phyloP scores from a whole-genome alignment of 495 filamentous ascomycete genomes.

The Penicillium egyptiacum region DNA sequence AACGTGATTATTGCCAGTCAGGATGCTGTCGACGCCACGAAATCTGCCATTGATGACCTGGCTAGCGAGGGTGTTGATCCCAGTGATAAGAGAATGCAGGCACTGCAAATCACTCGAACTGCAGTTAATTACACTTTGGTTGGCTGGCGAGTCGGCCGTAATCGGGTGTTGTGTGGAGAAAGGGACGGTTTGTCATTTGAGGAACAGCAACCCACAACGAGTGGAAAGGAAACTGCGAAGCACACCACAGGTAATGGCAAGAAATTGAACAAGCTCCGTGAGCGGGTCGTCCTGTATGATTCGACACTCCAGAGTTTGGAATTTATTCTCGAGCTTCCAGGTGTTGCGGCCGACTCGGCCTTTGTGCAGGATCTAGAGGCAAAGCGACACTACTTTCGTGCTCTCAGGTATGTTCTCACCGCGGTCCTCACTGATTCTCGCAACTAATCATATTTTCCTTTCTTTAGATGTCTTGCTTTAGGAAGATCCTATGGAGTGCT shows the following conservation, averaged over 20 bases:
- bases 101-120: slow-evolving; percentile 86
- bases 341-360: slow-evolving; percentile 79
- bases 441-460: slow-evolving; percentile 7
- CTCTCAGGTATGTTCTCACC: slow-evolving; percentile 64
- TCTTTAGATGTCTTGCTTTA: slow-evolving; percentile 73
- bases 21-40: slow-evolving; percentile 90
- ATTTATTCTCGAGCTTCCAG: slow-evolving; percentile 83
- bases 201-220: slow-evolving; percentile 49
- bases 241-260: slow-evolving; percentile 62
- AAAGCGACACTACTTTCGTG: slow-evolving; percentile 80
- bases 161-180: slow-evolving; percentile 79
- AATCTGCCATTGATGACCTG: slow-evolving; percentile 88
- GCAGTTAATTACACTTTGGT: slow-evolving; percentile 91
- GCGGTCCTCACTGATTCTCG: not conserved
- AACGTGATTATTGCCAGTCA: slow-evolving; percentile 86
- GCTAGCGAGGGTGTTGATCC: slow-evolving; percentile 77
- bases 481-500: slow-evolving; percentile 79
- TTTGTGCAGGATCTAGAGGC: slow-evolving; percentile 75
- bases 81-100: slow-evolving; percentile 85
- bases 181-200: slow-evolving; percentile 70
- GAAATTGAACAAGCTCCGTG: slow-evolving; percentile 77
- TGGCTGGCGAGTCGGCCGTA: slow-evolving; percentile 91
- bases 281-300: slow-evolving; percentile 90
- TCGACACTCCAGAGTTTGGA: slow-evolving; percentile 86
- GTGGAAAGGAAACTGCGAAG: slow-evolving; percentile 49